Evolutionary conservation across 768 basidiomycete genomes (phyloP).

Genomic region (Rhizopogon vulgaris): DNA sequence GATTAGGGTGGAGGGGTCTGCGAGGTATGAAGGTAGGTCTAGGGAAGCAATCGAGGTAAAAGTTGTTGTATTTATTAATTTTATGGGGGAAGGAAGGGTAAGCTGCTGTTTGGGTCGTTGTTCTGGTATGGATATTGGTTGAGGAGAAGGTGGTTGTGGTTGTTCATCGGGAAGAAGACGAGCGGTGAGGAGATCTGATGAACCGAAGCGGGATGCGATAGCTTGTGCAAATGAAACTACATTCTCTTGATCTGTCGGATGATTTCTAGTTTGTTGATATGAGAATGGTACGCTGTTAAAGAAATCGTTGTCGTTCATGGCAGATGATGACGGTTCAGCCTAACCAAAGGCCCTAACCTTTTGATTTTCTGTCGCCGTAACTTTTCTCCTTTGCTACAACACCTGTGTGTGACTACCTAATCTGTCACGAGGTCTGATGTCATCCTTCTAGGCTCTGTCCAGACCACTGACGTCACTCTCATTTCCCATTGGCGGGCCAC

Average conservation of each 20-base stretch:
- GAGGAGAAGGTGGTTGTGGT: slow-evolving; percentile 11
- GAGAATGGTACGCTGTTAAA: slow-evolving; percentile 29
- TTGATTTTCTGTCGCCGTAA: background rate
- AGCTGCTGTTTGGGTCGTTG: slow-evolving; percentile 15
- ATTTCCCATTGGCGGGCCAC: no score
- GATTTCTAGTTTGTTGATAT: background rate
- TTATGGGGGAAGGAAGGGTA: slow-evolving; percentile 24
- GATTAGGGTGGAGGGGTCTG: slow-evolving; percentile 46
- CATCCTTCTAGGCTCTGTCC: slow-evolving; percentile 17
- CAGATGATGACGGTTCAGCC: background rate
- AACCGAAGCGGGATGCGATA: slow-evolving; percentile 40
- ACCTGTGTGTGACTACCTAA: background rate
- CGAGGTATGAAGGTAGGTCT: slow-evolving; percentile 25
- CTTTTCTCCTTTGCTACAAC: background rate
- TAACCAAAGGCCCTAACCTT: no score
- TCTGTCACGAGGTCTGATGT: slow-evolving; percentile 28
- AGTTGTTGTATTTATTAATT: slow-evolving; percentile 9
- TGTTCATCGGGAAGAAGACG: slow-evolving; percentile 25
- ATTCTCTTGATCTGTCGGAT: slow-evolving; percentile 14
- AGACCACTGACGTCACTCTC: slow-evolving; percentile 14
- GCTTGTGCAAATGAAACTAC: slow-evolving; percentile 49
- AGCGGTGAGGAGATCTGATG: slow-evolving; percentile 31
- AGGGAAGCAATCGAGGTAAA: slow-evolving; percentile 23
- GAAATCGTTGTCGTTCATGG: slow-evolving; percentile 29
- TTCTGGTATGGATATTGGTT: slow-evolving; percentile 4